Percentiles rank a stretch among this genome's conserved stretches.
These are phyloP conservation scores for Boeremia exigua DNA, from an alignment of 2,329 filamentous ascomycete species.

Conservation along the genomic window DNA sequence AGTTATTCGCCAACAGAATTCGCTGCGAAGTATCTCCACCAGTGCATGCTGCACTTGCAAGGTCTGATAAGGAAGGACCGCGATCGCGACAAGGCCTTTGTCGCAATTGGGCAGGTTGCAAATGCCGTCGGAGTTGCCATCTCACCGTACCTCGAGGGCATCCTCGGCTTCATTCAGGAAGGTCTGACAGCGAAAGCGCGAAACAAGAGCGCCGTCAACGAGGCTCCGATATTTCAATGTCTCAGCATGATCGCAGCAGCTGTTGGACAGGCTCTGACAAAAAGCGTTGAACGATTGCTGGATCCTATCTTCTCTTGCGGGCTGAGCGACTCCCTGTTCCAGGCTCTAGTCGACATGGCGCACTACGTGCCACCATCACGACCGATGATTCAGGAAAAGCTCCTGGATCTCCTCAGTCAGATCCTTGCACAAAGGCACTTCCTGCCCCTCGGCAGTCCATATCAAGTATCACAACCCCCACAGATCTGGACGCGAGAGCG, in stretches of 20 bases:
- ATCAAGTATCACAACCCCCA: slow-evolving; percentile 80
- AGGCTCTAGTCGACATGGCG: slow-evolving; percentile 96
- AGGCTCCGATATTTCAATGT: slow-evolving; percentile 89
- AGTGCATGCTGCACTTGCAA: slow-evolving; percentile 96
- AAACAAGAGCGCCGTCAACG: slow-evolving; percentile 62
- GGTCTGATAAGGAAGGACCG: slow-evolving; percentile 87
- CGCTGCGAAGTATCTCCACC: slow-evolving; percentile 83
- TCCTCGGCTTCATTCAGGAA: slow-evolving; percentile 91
- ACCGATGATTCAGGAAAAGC: slow-evolving; percentile 87
- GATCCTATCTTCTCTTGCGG: slow-evolving; percentile 98
- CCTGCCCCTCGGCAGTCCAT: slow-evolving; percentile 87
- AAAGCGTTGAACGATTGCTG: slow-evolving; percentile 94
- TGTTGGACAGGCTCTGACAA: slow-evolving; percentile 94
- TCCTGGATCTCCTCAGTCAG: slow-evolving; percentile 92
- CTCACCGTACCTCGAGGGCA: slow-evolving; percentile 91
- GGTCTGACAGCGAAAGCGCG: slow-evolving; percentile 81
- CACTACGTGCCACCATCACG: slow-evolving; percentile 98
- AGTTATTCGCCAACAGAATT: slow-evolving; percentile 93
- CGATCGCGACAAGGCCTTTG: slow-evolving; percentile 93
- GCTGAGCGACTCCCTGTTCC: slow-evolving; percentile 88
- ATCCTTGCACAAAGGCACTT: slow-evolving; percentile 93
- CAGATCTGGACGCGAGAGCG: slow-evolving; percentile 87
- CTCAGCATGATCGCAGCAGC: slow-evolving; percentile 96
- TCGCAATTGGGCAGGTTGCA: slow-evolving; percentile 94
- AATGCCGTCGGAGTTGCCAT: slow-evolving; percentile 96